Conservation (phyloP, 1,284 basidiomycete species). For the Hortiboletus rubellus region DNA sequence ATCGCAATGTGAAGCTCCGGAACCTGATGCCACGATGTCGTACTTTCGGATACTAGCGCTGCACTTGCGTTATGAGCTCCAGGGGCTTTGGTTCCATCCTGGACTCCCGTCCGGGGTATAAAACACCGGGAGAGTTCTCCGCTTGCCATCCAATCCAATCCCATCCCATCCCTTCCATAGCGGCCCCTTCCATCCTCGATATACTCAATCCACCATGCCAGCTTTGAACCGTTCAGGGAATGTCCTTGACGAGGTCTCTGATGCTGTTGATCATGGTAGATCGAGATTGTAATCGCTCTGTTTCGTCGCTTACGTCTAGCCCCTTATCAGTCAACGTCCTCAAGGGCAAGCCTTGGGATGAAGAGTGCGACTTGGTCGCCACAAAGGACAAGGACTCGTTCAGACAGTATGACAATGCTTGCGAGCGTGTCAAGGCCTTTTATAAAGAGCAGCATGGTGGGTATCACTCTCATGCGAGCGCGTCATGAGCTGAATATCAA, state of each 20-base stretch:
- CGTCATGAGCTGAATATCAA: slow-evolving; percentile 4
- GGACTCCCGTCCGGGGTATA: slow-evolving; percentile 16
- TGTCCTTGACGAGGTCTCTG: slow-evolving; percentile 66
- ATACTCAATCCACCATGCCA: slow-evolving; percentile 21
- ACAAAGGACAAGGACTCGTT: slow-evolving; percentile 79
- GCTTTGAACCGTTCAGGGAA: slow-evolving; percentile 30
- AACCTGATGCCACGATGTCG: slow-evolving; percentile 15
- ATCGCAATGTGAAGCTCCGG: slow-evolving; percentile 24
- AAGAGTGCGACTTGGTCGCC: slow-evolving; percentile 64
- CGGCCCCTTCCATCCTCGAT: not conserved
- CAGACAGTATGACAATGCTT: slow-evolving; percentile 74
- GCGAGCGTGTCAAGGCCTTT: slow-evolving; percentile 84
- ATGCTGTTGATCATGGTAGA: slow-evolving; percentile 73
- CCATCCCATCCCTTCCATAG: not conserved
- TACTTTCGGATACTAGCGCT: slow-evolving; percentile 17
- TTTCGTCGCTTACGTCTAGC: not conserved
- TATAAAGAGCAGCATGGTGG: slow-evolving; percentile 86
- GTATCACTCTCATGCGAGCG: slow-evolving; percentile 12
- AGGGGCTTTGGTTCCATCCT: slow-evolving; percentile 4
- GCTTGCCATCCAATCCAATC: not conserved
- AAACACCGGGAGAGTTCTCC: slow-evolving; percentile 10
- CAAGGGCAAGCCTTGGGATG: slow-evolving; percentile 62
- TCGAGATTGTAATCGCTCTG: not conserved
- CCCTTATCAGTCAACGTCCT: slow-evolving; percentile 59
- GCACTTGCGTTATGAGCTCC: slow-evolving; percentile 5